These are phyloP conservation scores for Claviceps capensis DNA, from an alignment of 2,329 filamentous ascomycete species.

Conservation along the genomic window DNA sequence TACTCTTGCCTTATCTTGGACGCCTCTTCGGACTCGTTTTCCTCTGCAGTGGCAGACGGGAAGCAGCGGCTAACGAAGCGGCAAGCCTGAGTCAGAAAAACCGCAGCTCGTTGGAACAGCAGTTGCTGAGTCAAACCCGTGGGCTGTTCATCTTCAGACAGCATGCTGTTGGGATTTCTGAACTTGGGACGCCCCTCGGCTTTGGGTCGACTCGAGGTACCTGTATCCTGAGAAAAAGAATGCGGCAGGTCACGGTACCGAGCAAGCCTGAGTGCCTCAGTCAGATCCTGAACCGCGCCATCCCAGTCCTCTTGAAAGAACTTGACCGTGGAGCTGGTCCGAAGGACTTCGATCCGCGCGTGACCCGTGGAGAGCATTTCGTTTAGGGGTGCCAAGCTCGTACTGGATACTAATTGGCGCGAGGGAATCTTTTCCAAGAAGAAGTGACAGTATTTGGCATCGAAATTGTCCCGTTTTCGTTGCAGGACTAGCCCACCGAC, in stretches of 20 bases:
- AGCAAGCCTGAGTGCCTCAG: conserved; percentile 44
- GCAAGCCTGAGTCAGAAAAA: conserved; percentile 59
- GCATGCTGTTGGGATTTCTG: conserved; percentile 14
- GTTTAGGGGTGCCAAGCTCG: conserved; percentile 50
- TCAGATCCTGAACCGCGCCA: conserved; percentile 57
- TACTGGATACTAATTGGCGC: conserved; percentile 57
- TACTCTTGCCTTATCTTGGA: conserved; percentile 12
- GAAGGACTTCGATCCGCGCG: conserved; percentile 49
- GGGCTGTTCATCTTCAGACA: conserved; percentile 43
- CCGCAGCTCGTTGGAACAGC: conserved; percentile 60
- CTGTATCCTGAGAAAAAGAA: background rate
- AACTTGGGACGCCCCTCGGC: background rate
- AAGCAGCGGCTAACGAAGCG: conserved; percentile 47
- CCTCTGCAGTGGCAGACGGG: background rate
- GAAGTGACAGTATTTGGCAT: conserved; percentile 82
- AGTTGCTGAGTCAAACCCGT: conserved; percentile 62
- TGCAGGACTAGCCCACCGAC: conserved; percentile 62
- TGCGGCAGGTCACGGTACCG: conserved; percentile 22
- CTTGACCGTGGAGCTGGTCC: conserved; percentile 61
- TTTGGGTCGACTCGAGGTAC: background rate
- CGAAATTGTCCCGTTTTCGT: conserved; percentile 50
- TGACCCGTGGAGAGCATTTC: conserved; percentile 53
- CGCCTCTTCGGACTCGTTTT: background rate
- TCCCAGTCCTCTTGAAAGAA: conserved; percentile 63
- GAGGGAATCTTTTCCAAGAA: conserved; percentile 84